Evolutionary conservation across 2,329 filamentous ascomycete species (phyloP).

Genomic region (Amauroascus niger): DNA sequence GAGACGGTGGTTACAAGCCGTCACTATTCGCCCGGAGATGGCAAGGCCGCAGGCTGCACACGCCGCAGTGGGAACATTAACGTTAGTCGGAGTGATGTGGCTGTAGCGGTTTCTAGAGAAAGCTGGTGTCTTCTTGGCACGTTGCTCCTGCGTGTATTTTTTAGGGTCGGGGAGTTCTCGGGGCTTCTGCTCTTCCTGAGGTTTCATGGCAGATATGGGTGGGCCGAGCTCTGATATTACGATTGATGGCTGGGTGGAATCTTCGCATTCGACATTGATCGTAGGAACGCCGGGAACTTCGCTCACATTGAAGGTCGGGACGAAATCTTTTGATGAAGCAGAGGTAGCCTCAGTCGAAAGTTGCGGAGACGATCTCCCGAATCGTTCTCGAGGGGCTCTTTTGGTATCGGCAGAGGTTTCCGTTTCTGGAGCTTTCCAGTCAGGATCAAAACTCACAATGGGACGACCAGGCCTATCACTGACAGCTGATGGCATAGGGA

Average conservation of each 20-base stretch:
- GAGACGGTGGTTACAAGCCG: slow-evolving; percentile 71
- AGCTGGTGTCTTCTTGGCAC: slow-evolving; percentile 9
- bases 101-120: slow-evolving; percentile 23
- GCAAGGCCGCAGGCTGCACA: slow-evolving; percentile 77
- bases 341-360: slow-evolving; percentile 11
- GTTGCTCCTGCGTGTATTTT: slow-evolving; percentile 4
- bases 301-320: slow-evolving; percentile 43
- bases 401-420: slow-evolving; percentile 24
- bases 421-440: slow-evolving; percentile 57
- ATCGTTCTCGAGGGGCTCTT: slow-evolving; percentile 11
- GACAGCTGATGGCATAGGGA: slow-evolving; percentile 82
- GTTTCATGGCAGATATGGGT: slow-evolving; percentile 30
- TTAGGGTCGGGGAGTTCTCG: slow-evolving; percentile 18
- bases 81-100: slow-evolving; percentile 33
- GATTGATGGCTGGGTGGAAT: slow-evolving; percentile 21
- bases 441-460: slow-evolving; percentile 91
- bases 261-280: slow-evolving; percentile 25
- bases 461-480: slow-evolving; percentile 83
- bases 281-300: slow-evolving; percentile 27
- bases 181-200: slow-evolving; percentile 14
- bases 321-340: slow-evolving; percentile 17
- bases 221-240: slow-evolving; percentile 27
- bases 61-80: slow-evolving; percentile 51
- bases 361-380: slow-evolving; percentile 3
- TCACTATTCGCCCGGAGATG: slow-evolving; percentile 85